phyloP scores from a whole-genome alignment of 208 protist genomes.

The Leishmania tropica region DNA sequence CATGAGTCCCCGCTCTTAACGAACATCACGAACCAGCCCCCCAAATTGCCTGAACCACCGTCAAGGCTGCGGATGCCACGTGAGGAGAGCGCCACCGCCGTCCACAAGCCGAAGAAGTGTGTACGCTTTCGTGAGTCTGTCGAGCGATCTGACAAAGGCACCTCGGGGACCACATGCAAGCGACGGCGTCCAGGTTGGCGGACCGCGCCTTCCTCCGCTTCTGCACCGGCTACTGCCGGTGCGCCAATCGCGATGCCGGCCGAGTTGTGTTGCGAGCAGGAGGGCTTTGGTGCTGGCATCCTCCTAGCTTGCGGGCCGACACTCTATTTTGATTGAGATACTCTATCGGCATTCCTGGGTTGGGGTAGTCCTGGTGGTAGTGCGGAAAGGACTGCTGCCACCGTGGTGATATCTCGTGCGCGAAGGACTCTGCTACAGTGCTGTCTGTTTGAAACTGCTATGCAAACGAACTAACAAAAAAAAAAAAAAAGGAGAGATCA shows the following conservation, averaged over 20 bases:
- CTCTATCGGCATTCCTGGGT: no score
- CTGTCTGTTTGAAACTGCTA: constrained; percentile 13
- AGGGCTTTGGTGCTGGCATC: constrained; percentile 51
- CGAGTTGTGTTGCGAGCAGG: constrained; percentile 20
- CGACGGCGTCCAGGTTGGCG: background rate
- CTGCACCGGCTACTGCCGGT: background rate
- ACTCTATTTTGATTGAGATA: constrained; percentile 47
- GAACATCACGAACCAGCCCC: background rate
- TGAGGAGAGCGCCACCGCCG: background rate
- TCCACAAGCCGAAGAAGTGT: constrained; percentile 4
- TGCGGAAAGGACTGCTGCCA: background rate
- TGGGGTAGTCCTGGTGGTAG: background rate
- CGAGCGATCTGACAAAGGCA: background rate
- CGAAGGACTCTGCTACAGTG: background rate
- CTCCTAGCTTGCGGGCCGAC: constrained; percentile 70
- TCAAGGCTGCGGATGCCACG: background rate
- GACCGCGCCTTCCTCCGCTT: background rate
- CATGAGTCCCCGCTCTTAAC: background rate
- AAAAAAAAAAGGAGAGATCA: background rate
- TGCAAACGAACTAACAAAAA: background rate
- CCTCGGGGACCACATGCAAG: background rate
- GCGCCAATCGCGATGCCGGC: constrained; percentile 5
- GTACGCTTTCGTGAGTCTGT: constrained; percentile 16
- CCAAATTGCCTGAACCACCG: background rate
- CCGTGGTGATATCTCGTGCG: background rate